Evolutionary conservation across 805 yeast species (phyloP).

Genomic region (Scheffersomyces amazonensis): DNA sequence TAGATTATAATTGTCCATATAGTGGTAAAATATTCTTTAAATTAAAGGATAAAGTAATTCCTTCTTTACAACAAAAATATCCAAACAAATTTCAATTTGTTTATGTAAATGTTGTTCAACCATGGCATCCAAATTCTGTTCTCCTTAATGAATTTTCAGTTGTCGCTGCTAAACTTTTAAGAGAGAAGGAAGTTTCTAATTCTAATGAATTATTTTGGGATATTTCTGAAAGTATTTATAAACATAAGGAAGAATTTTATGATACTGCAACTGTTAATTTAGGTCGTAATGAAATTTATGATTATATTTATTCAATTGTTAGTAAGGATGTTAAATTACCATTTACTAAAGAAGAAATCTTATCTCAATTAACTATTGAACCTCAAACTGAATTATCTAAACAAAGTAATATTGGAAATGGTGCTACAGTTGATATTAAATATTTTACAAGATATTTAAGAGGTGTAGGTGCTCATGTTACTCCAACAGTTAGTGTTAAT

Average conservation of each 20-base stretch:
- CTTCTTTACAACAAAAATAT: slow-evolving; percentile 42
- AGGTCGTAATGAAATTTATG: slow-evolving; percentile 55
- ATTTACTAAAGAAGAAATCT: slow-evolving; percentile 25
- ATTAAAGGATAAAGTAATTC: slow-evolving; percentile 51
- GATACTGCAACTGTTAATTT: slow-evolving; percentile 58
- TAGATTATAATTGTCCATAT: slow-evolving; percentile 80
- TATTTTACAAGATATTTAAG: slow-evolving; percentile 71
- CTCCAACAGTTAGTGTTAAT: slow-evolving; percentile 73
- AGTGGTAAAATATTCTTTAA: slow-evolving; percentile 62
- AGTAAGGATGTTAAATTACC: slow-evolving; percentile 24
- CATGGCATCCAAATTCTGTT: slow-evolving; percentile 83
- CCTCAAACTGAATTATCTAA: slow-evolving; percentile 19
- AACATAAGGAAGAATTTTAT: slow-evolving; percentile 51
- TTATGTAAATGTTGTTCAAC: slow-evolving; percentile 76
- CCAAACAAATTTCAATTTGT: slow-evolving; percentile 57
- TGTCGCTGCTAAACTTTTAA: slow-evolving; percentile 67
- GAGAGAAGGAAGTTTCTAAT: slow-evolving; percentile 15
- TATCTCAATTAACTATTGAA: slow-evolving; percentile 36
- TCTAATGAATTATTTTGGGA: slow-evolving; percentile 38
- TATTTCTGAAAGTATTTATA: slow-evolving; percentile 55
- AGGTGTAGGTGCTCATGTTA: slow-evolving; percentile 78
- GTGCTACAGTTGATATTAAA: slow-evolving; percentile 60
- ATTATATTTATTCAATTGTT: slow-evolving; percentile 46
- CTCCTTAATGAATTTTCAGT: slow-evolving; percentile 68
- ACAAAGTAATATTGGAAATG: slow-evolving; percentile 56